These are phyloP conservation scores for Hemileccinum impolitum DNA, from an alignment of 768 basidiomycete genomes.

Conservation along the genomic window DNA sequence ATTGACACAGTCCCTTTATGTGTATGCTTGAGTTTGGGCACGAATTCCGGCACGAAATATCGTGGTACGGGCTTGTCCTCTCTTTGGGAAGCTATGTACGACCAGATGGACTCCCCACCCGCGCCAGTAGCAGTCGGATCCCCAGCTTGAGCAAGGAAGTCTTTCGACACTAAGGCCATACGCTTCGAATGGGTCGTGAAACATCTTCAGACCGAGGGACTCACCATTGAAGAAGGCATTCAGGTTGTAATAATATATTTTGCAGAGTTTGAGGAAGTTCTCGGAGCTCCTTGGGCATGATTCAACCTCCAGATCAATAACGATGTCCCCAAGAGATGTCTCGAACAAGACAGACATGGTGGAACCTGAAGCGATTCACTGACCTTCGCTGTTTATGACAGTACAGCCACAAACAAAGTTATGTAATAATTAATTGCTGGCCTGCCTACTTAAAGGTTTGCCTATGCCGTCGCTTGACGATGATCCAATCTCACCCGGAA, in stretches of 20 bases:
- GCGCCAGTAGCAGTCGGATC: constrained; percentile 94
- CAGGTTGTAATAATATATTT: constrained; percentile 94
- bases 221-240: constrained; percentile 98
- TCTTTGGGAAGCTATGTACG: constrained; percentile 55
- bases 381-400: too few species aligned
- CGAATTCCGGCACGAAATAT: constrained; percentile 84
- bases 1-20: constrained; percentile 90
- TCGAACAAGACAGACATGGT: constrained; percentile 94
- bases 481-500: too few species aligned
- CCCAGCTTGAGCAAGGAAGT: constrained; percentile 95
- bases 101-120: constrained; percentile 89
- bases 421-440: too few species aligned
- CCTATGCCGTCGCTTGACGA: too few species aligned
- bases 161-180: constrained; percentile 74
- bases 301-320: constrained; percentile 93
- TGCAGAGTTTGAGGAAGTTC: constrained; percentile 98
- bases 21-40: constrained; percentile 79
- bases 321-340: constrained; percentile 94
- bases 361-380: background rate
- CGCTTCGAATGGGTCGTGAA: constrained; percentile 1
- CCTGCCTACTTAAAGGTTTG: too few species aligned
- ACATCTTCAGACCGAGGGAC: constrained; percentile 23
- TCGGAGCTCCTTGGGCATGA: constrained; percentile 87
- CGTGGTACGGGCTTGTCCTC: constrained; percentile 45
- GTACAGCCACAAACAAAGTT: constrained; percentile 1